phyloP scores from a whole-genome alignment of 2,329 filamentous ascomycete genomes.

The Epichloe bromicola region DNA sequence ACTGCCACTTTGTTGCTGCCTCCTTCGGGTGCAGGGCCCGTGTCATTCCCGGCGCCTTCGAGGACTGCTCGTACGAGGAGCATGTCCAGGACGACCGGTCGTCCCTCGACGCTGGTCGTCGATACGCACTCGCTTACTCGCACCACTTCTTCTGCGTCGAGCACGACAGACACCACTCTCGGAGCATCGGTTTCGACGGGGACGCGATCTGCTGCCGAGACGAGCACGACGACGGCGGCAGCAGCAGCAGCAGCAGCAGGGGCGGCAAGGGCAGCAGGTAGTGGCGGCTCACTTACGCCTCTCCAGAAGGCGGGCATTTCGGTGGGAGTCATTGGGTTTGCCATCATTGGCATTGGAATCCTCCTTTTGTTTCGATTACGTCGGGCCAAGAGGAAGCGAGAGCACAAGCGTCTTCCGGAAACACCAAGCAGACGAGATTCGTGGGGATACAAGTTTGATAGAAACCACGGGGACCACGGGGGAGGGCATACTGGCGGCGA shows the following conservation, averaged over 20 bases:
- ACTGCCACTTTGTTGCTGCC: constrained; percentile 39
- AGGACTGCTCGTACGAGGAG: constrained; percentile 4
- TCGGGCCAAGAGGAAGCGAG: constrained; percentile 27
- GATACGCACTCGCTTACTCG: constrained; percentile 3
- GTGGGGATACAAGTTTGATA: constrained; percentile 20
- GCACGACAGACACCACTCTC: not conserved
- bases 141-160: not conserved
- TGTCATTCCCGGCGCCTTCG: constrained; percentile 15
- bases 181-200: constrained; percentile 1
- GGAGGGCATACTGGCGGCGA: constrained; percentile 5
- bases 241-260: constrained; percentile 4
- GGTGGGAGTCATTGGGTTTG: constrained; percentile 37
- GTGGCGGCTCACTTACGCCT: constrained; percentile 16
- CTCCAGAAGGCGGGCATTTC: constrained; percentile 45
- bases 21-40: constrained; percentile 13
- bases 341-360: constrained; percentile 33
- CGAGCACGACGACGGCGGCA: not conserved
- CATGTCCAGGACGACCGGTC: constrained; percentile 2
- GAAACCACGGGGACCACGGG: constrained; percentile 10
- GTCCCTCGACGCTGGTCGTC: constrained; percentile 1
- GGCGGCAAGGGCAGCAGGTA: constrained; percentile 8
- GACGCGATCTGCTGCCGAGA: constrained; percentile 4
- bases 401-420: not conserved
- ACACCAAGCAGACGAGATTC: constrained; percentile 18
- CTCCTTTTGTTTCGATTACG: constrained; percentile 30